phyloP scores from a whole-genome alignment of 495 filamentous ascomycete genomes.

The Staphylotrichum tortipilum region DNA sequence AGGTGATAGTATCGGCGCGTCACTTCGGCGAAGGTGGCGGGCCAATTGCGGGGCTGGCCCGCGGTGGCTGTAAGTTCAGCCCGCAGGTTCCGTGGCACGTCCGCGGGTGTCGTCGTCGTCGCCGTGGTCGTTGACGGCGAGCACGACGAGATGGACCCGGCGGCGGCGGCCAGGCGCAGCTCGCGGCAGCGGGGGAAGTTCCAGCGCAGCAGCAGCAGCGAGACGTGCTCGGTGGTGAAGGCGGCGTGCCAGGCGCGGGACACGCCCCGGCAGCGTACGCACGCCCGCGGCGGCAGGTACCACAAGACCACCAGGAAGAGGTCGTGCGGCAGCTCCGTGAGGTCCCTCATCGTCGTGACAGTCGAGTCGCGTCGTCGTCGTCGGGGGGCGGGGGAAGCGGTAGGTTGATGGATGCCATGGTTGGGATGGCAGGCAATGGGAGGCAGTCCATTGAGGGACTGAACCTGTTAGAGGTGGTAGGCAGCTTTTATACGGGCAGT shows the following conservation, averaged over 20 bases:
- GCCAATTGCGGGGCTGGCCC: slow-evolving; percentile 23
- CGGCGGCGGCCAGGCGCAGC: slow-evolving; percentile 30
- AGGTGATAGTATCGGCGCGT: slow-evolving; percentile 51
- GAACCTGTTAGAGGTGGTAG: too few relatives aligned
- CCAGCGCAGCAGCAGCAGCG: slow-evolving; percentile 40
- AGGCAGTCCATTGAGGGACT: too few relatives aligned
- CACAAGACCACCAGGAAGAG: slow-evolving; percentile 43
- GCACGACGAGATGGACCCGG: not conserved
- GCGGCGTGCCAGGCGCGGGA: slow-evolving; percentile 45
- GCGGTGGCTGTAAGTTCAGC: slow-evolving; percentile 38
- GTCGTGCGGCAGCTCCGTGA: slow-evolving; percentile 47
- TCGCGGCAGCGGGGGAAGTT: slow-evolving; percentile 50
- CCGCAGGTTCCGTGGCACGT: not conserved
- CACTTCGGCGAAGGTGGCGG: slow-evolving; percentile 43
- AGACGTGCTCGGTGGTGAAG: slow-evolving; percentile 42
- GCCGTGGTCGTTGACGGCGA: too few relatives aligned
- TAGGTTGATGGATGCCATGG: not conserved
- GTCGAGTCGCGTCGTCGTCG: too few relatives aligned
- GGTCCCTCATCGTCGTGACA: slow-evolving; percentile 30
- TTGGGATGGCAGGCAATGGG: too few relatives aligned
- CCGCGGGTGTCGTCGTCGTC: not conserved
- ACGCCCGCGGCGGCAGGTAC: slow-evolving; percentile 44
- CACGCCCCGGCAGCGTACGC: slow-evolving; percentile 49
- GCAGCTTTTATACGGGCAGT: too few relatives aligned
- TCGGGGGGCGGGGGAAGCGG: too few relatives aligned